These are phyloP conservation scores for Sindora glabra DNA, from an alignment of 306 rosid species.

Conservation along the genomic window DNA sequence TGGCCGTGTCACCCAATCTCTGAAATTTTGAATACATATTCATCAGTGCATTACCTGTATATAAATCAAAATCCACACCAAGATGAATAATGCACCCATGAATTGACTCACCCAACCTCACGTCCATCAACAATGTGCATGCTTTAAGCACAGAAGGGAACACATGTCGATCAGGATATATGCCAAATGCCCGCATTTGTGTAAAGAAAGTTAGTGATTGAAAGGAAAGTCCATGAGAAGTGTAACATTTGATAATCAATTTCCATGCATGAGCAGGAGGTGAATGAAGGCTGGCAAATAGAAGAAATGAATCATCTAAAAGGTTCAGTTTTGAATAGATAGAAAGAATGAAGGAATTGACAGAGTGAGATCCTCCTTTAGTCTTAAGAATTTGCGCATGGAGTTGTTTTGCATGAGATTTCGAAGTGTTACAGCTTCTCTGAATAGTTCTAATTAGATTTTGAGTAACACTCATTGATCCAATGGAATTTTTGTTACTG, in stretches of 20 bases:
- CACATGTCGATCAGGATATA: slow-evolving; percentile 39
- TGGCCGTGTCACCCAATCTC: not conserved
- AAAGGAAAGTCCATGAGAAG: slow-evolving; percentile 41
- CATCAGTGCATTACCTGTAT: slow-evolving; percentile 71
- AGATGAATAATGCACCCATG: slow-evolving; percentile 45
- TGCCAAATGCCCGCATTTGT: slow-evolving; percentile 38
- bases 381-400: slow-evolving; percentile 64
- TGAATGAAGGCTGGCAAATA: slow-evolving; percentile 45
- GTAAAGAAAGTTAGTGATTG: slow-evolving; percentile 38
- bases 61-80: slow-evolving; percentile 57
- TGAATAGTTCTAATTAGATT: slow-evolving; percentile 27
- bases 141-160: slow-evolving; percentile 76
- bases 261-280: slow-evolving; percentile 51
- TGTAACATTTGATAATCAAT: slow-evolving; percentile 61
- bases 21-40: slow-evolving; percentile 58
- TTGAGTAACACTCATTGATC: slow-evolving; percentile 24
- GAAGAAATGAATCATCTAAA: slow-evolving; percentile 26
- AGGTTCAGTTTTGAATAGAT: slow-evolving; percentile 54
- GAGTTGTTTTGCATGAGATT: slow-evolving; percentile 46
- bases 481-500: not conserved
- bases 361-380: slow-evolving; percentile 16
- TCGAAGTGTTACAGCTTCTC: slow-evolving; percentile 24
- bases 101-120: slow-evolving; percentile 44
- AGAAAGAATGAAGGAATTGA: slow-evolving; percentile 40
- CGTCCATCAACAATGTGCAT: slow-evolving; percentile 38